Evolutionary conservation across 2,329 filamentous ascomycete species (phyloP).

Genomic region (Colletotrichum tropicale): DNA sequence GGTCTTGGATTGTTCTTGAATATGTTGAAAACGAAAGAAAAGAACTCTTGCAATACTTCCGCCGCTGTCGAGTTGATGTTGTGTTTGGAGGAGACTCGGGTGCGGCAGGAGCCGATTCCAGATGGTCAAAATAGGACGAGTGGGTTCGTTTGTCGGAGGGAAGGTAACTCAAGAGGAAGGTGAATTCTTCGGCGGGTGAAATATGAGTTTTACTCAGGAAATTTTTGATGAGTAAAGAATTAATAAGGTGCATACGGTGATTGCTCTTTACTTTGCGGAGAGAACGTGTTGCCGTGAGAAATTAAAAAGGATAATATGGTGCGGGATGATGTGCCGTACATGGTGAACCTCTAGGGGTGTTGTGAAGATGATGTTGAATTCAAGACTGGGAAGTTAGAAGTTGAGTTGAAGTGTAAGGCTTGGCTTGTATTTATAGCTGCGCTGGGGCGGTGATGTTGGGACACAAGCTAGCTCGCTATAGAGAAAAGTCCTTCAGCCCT

Average conservation of each 20-base stretch:
- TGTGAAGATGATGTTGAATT: not conserved
- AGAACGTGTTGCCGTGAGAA: not conserved
- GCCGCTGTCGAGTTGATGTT: not conserved
- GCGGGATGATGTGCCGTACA: not conserved
- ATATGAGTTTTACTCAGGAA: not conserved
- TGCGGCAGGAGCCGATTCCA: too few relatives aligned
- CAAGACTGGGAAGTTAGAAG: not conserved
- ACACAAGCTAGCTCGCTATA: not conserved
- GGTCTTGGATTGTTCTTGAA: not conserved
- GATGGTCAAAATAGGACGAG: too few relatives aligned
- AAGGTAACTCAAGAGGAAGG: not conserved
- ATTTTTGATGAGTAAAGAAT: rapidly evolving
- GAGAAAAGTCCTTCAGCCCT: slow-evolving; percentile 5
- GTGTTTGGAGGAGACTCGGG: not conserved
- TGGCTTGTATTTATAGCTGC: not conserved
- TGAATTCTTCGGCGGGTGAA: not conserved
- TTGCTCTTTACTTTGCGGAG: not conserved
- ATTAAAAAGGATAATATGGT: not conserved
- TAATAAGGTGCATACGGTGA: rapidly evolving
- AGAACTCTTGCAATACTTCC: not conserved
- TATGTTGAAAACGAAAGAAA: not conserved
- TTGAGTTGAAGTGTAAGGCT: not conserved
- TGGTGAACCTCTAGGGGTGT: not conserved
- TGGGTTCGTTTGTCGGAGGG: not conserved
- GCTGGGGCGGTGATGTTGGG: not conserved